Percentiles rank a stretch among this genome's conserved stretches.
phyloP scores from a whole-genome alignment of 305 asterid species.

The Solanum hybrid region DNA sequence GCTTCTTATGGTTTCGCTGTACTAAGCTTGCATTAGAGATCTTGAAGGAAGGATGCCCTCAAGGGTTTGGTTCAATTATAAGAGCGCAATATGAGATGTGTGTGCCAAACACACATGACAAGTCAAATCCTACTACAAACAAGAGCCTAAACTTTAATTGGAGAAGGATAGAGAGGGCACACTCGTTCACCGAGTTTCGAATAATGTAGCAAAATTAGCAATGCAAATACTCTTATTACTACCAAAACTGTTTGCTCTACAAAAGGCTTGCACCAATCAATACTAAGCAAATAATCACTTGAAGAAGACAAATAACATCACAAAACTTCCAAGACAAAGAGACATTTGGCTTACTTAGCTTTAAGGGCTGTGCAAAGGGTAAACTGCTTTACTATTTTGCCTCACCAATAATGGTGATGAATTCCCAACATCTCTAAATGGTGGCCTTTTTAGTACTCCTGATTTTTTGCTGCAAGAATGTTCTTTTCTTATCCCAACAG shows the following conservation, averaged over 20 bases:
- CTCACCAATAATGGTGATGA: conserved; percentile 24
- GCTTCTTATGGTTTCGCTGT: background rate
- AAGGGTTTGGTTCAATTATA: background rate
- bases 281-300: background rate
- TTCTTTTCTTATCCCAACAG: conserved; percentile 17
- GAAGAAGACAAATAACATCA: background rate
- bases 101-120: background rate
- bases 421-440: conserved; percentile 42
- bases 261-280: background rate
- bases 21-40: background rate
- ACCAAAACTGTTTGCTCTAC: background rate
- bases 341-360: background rate
- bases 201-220: background rate
- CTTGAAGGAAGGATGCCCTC: background rate
- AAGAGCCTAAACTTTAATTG: background rate
- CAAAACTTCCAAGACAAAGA: background rate
- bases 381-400: conserved; percentile 23
- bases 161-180: background rate
- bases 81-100: background rate
- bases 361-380: conserved; percentile 23
- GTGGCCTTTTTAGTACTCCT: conserved; percentile 14
- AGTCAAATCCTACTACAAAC: background rate
- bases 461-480: conserved; percentile 8
- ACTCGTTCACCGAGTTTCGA: background rate
- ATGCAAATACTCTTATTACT: background rate